These are phyloP conservation scores for Flaveria trinervia DNA, from an alignment of 129 eudicot genomes.

Conservation along the genomic window DNA sequence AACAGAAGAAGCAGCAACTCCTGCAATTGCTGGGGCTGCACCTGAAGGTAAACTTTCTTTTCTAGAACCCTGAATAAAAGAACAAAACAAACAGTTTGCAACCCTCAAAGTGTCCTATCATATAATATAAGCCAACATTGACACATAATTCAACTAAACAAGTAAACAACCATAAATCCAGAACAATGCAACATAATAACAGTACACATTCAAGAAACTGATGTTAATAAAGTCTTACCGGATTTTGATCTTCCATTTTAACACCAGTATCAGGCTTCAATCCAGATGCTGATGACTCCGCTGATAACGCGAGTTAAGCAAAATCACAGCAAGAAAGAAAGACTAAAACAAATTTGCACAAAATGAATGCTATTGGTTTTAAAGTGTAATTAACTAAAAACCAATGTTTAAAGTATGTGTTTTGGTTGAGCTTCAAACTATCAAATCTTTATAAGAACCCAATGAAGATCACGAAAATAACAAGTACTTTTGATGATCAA, in stretches of 20 bases:
- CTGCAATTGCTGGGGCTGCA: conserved; percentile 29
- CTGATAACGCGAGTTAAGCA: conserved; percentile 36
- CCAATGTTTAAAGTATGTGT: too few species aligned
- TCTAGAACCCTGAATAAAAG: conserved; percentile 42
- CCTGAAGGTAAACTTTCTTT: conserved; percentile 46
- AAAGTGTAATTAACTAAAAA: not conserved
- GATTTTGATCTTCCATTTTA: conserved; percentile 41
- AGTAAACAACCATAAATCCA: not conserved
- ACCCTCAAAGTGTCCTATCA: not conserved
- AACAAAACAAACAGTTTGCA: not conserved
- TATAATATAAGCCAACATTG: not conserved
- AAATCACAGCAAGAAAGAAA: not conserved
- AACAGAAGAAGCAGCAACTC: conserved; percentile 36
- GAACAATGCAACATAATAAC: not conserved
- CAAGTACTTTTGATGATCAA: too few species aligned
- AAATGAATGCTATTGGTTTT: not conserved
- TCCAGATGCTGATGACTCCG: conserved; percentile 48
- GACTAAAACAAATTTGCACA: not conserved
- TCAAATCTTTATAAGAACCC: not conserved
- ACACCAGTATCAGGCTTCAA: conserved; percentile 41
- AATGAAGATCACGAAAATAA: not conserved
- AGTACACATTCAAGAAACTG: not conserved
- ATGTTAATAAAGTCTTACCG: conserved; percentile 34
- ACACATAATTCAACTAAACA: too few species aligned
- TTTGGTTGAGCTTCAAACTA: too few species aligned